Evolutionary conservation across 805 yeast genomes (phyloP).

Genomic region (Suhomyces pyralidae): DNA sequence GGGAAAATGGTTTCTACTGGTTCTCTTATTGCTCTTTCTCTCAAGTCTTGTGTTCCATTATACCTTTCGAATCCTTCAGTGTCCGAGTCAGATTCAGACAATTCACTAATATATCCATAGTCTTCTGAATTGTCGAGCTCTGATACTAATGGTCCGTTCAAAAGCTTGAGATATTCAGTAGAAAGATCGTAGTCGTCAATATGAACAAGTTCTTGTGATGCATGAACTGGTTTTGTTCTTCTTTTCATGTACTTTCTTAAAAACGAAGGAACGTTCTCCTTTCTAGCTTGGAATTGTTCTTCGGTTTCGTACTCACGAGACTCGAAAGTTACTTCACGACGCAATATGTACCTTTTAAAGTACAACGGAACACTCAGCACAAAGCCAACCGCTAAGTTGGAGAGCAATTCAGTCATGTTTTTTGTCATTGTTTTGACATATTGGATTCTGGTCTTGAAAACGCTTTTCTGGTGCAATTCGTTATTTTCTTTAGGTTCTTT

Average conservation of each 20-base stretch:
- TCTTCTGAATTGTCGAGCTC: slow-evolving; percentile 39
- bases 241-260: slow-evolving; percentile 24
- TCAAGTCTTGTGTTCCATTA: neutral
- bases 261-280: slow-evolving; percentile 23
- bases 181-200: slow-evolving; percentile 15
- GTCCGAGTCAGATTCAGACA: slow-evolving; percentile 7
- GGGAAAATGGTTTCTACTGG: neutral
- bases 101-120: slow-evolving; percentile 10
- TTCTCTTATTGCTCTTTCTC: neutral
- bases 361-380: neutral
- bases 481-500: slow-evolving; percentile 4
- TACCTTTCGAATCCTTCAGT: neutral
- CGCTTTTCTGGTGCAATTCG: slow-evolving; percentile 9
- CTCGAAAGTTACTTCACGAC: neutral
- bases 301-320: neutral
- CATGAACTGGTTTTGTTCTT: slow-evolving; percentile 14
- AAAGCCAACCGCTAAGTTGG: slow-evolving; percentile 9
- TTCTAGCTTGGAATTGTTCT: slow-evolving; percentile 6
- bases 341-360: neutral
- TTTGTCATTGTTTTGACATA: slow-evolving; percentile 19
- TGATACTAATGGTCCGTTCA: slow-evolving; percentile 27
- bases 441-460: slow-evolving; percentile 17
- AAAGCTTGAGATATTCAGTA: slow-evolving; percentile 20
- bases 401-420: slow-evolving; percentile 20
- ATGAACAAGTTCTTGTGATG: slow-evolving; percentile 1